Evolutionary conservation across 495 filamentous ascomycete species (phyloP).

Genomic region (Neurospora tetraspora): DNA sequence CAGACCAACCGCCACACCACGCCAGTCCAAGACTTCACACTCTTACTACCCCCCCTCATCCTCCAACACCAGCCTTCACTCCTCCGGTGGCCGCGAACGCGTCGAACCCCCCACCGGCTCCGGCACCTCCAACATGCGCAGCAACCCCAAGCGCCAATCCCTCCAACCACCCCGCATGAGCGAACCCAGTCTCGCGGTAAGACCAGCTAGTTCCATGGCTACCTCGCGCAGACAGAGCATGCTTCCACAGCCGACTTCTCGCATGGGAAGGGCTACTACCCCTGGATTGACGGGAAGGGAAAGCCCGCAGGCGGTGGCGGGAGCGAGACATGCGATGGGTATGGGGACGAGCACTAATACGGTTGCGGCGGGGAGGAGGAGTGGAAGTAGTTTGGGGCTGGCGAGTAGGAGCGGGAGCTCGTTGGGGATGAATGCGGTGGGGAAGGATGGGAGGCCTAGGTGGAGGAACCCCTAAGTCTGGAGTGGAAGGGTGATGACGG

Average conservation of each 20-base stretch:
- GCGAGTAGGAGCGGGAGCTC: background rate
- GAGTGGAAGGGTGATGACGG: too few relatives aligned
- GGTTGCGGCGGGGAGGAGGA: background rate
- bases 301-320: conserved; percentile 31
- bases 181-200: conserved; percentile 9
- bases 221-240: conserved; percentile 32
- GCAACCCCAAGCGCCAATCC: conserved; percentile 35
- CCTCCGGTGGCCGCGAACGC: background rate
- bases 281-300: conserved; percentile 20
- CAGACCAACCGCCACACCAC: background rate
- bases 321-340: conserved; percentile 29
- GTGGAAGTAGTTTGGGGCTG: background rate
- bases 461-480: conserved; percentile 10
- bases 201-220: conserved; percentile 41
- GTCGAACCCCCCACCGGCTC: conserved; percentile 21
- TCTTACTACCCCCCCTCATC: background rate
- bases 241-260: conserved; percentile 38
- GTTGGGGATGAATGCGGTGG: conserved; percentile 2
- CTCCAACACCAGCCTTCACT: background rate
- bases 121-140: conserved; percentile 16
- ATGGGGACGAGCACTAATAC: too few relatives aligned
- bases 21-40: background rate
- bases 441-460: conserved; percentile 18
- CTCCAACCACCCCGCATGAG: conserved; percentile 30
- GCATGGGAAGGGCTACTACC: background rate